Conservation (phyloP, 208 protist species). For the Crithidia acanthocephali region DNA sequence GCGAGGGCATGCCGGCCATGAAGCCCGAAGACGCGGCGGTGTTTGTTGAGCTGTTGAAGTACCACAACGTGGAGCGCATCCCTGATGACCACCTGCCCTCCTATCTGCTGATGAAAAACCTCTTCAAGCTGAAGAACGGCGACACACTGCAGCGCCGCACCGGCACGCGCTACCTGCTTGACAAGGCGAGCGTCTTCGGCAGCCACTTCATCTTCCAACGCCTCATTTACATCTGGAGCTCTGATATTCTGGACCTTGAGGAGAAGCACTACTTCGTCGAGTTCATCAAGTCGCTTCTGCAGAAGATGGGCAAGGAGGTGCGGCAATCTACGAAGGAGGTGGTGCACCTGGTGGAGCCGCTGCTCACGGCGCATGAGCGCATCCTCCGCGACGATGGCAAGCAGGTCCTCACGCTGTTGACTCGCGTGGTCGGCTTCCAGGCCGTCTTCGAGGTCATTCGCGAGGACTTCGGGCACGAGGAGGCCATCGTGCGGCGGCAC, state of each 20-base stretch:
- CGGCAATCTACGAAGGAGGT: conserved; percentile 98
- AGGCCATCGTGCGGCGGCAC: conserved; percentile 98
- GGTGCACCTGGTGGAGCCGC: conserved; percentile 98
- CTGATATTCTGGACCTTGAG: conserved; percentile 97
- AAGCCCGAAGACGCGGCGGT: conserved; percentile 97
- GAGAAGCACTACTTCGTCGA: conserved; percentile 99
- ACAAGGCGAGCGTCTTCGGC: conserved; percentile 98
- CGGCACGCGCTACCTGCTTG: conserved; percentile 97
- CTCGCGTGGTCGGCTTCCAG: conserved; percentile 98
- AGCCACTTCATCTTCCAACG: conserved; percentile 98
- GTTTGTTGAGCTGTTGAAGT: conserved; percentile 96
- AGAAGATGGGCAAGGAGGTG: conserved; percentile 97
- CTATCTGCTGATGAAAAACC: conserved; percentile 97
- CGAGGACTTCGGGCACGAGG: conserved; percentile 98
- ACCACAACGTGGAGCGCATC: conserved; percentile 86
- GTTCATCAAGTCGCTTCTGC: conserved; percentile 99
- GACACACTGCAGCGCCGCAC: conserved; percentile 97
- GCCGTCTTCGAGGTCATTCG: conserved; percentile 98
- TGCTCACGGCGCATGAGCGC: conserved; percentile 98
- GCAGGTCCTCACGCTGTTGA: conserved; percentile 99
- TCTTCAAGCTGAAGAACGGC: conserved; percentile 99
- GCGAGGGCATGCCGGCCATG: conserved; percentile 94
- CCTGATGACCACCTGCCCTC: conserved; percentile 94
- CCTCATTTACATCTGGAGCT: conserved; percentile 98
- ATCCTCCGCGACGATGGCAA: conserved; percentile 98